These are phyloP conservation scores for Trichosporon coremiiforme DNA, from an alignment of 1,284 basidiomycete genomes.

Conservation along the genomic window DNA sequence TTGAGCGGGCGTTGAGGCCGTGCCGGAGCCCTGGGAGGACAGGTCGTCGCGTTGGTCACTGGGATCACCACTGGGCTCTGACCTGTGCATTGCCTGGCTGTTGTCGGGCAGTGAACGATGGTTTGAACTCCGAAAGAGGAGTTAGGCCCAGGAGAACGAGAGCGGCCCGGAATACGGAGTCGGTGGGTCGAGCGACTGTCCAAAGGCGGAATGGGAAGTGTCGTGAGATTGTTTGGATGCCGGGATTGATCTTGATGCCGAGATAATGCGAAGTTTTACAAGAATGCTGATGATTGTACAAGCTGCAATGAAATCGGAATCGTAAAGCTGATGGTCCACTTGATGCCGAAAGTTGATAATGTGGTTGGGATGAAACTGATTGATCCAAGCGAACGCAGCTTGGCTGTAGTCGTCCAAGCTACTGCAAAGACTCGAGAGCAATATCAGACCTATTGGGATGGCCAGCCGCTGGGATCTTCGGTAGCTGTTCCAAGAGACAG, in stretches of 20 bases:
- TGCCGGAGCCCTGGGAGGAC: background rate
- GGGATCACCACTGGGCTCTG: background rate
- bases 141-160: background rate
- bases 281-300: constrained; percentile 3
- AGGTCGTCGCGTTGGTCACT: constrained; percentile 5
- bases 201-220: too few species aligned
- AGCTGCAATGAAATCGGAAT: background rate
- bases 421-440: background rate
- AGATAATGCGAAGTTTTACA: background rate
- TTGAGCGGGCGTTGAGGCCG: constrained; percentile 4
- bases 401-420: constrained; percentile 4
- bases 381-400: background rate
- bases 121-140: background rate
- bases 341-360: background rate
- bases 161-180: background rate
- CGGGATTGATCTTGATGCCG: background rate
- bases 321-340: background rate
- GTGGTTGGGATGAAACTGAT: background rate
- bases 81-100: background rate
- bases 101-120: background rate
- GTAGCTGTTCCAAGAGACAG: background rate
- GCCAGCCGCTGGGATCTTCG: background rate
- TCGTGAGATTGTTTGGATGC: background rate
- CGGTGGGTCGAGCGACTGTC: too few species aligned
- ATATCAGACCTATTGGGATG: background rate